These are phyloP conservation scores for Forsythia viridissima DNA, from an alignment of 257 asterid species.

Conservation along the genomic window DNA sequence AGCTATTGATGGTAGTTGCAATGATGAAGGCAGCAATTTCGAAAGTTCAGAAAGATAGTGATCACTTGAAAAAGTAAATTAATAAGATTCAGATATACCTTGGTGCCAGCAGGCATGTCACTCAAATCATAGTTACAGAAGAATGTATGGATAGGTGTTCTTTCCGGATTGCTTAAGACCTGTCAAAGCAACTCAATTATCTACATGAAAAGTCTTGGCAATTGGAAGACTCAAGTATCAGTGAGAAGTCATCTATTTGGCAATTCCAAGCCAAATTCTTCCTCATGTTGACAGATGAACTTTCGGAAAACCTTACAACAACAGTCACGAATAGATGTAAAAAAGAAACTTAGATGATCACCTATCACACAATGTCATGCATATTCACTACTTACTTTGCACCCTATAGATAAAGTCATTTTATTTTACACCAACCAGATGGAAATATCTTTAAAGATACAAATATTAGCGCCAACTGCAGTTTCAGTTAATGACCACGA, in stretches of 20 bases:
- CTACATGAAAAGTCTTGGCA: conserved; percentile 3
- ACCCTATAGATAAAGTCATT: background rate
- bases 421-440: background rate
- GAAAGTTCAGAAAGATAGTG: background rate
- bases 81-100: conserved; percentile 47
- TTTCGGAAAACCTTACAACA: background rate
- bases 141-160: conserved; percentile 90
- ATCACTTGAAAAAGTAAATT: background rate
- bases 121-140: conserved; percentile 86
- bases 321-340: conserved; percentile 4
- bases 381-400: background rate
- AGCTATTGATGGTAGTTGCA: background rate
- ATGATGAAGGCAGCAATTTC: background rate
- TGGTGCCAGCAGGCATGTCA: conserved; percentile 95
- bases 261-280: conserved; percentile 12
- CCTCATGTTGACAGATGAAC: background rate
- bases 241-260: conserved; percentile 5
- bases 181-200: conserved; percentile 34
- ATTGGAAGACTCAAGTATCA: conserved; percentile 3
- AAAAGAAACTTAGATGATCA: background rate
- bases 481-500: background rate
- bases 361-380: conserved; percentile 6
- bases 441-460: background rate
- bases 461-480: background rate
- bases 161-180: conserved; percentile 95